Percentiles rank a stretch among this genome's conserved stretches.
These are phyloP conservation scores for Iris macrosiphon DNA, from an alignment of 106 monocot genomes.

Conservation along the genomic window DNA sequence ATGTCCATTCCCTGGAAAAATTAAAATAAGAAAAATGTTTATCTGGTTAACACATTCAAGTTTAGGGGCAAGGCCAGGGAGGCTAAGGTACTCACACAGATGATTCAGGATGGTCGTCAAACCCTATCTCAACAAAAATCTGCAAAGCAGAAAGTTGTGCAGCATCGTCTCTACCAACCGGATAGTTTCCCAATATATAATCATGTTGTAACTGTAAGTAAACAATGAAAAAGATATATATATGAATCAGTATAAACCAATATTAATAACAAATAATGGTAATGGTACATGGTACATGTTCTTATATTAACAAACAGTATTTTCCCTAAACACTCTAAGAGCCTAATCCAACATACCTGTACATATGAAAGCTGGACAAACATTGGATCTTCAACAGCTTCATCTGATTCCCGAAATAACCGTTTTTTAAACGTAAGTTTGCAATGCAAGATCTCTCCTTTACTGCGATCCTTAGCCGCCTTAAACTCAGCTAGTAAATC, in stretches of 20 bases:
- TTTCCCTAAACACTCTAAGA: too few relatives aligned
- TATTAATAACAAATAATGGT: too few relatives aligned
- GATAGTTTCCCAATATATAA: constrained; percentile 96
- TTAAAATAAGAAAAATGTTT: not conserved
- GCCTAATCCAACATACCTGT: constrained; percentile 74
- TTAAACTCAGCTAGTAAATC: constrained; percentile 91
- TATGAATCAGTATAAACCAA: not conserved
- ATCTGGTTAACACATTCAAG: not conserved
- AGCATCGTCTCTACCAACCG: constrained; percentile 96
- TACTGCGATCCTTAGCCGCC: constrained; percentile 90
- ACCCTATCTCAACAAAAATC: constrained; percentile 89
- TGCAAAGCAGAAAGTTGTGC: constrained; percentile 90
- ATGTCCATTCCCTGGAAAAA: constrained; percentile 74
- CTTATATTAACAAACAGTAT: too few relatives aligned
- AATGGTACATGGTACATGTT: too few relatives aligned
- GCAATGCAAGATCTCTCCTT: constrained; percentile 95
- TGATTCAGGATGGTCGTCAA: constrained; percentile 70
- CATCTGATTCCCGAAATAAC: constrained; percentile 95
- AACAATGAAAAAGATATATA: constrained; percentile 6
- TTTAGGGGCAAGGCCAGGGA: not conserved
- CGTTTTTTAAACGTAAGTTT: constrained; percentile 94
- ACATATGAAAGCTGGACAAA: constrained; percentile 97
- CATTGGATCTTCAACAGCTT: constrained; percentile 90
- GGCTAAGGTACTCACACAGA: constrained; percentile 54
- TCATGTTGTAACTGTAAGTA: constrained; percentile 87